These are phyloP conservation scores for Trichoderma guizhouense DNA, from an alignment of 2,329 filamentous ascomycete genomes.

Conservation along the genomic window DNA sequence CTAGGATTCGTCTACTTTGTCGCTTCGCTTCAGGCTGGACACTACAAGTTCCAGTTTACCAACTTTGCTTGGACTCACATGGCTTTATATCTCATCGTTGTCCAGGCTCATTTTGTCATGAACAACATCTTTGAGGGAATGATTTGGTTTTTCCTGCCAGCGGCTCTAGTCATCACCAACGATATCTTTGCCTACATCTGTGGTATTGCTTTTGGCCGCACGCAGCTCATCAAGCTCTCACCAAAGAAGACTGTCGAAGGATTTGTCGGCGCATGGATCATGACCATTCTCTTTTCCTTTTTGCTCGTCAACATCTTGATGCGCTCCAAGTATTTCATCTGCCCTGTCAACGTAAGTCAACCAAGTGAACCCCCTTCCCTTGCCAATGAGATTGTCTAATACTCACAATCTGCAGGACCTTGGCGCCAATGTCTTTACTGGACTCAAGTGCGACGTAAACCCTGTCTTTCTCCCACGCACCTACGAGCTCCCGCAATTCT, in stretches of 20 bases:
- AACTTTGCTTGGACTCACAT: constrained; percentile 99
- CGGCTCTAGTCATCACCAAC: constrained; percentile 93
- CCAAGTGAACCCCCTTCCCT: neutral
- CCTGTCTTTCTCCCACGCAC: constrained; percentile 80
- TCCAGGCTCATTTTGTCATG: constrained; percentile 98
- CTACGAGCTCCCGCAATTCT: constrained; percentile 69
- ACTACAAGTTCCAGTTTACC: constrained; percentile 98
- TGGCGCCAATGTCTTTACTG: constrained; percentile 87
- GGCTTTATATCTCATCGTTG: constrained; percentile 95
- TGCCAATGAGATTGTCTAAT: neutral
- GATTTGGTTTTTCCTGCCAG: constrained; percentile 99
- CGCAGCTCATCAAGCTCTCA: constrained; percentile 94
- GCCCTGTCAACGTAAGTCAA: constrained; percentile 74
- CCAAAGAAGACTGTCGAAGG: constrained; percentile 99
- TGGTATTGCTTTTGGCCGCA: constrained; percentile 93
- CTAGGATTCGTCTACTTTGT: constrained; percentile 98
- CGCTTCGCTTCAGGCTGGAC: constrained; percentile 85
- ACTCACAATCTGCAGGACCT: constrained; percentile 57
- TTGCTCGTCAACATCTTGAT: constrained; percentile 79
- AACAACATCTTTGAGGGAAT: constrained; percentile 99
- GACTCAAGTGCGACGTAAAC: constrained; percentile 85
- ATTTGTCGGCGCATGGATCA: constrained; percentile 93
- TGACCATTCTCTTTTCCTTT: constrained; percentile 84
- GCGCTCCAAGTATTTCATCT: constrained; percentile 96
- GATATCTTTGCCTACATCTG: constrained; percentile 98